phyloP scores from a whole-genome alignment of 2,329 filamentous ascomycete species.

The Ascochyta rabiei region DNA sequence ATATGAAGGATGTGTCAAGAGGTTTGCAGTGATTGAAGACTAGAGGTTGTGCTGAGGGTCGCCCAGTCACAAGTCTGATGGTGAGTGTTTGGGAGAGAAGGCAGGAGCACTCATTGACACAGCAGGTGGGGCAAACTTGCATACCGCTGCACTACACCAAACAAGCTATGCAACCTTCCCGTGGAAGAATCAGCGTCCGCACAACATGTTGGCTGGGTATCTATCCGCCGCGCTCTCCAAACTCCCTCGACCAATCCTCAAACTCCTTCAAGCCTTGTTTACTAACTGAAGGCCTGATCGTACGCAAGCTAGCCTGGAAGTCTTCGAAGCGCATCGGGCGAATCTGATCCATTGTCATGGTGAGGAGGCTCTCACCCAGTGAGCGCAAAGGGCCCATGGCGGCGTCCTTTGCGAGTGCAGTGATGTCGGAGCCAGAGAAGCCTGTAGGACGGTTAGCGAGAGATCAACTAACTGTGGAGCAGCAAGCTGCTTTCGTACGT shows the following conservation, averaged over 20 bases:
- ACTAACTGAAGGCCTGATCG: conserved; percentile 89
- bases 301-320: conserved; percentile 81
- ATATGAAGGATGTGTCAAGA: neutral
- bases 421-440: conserved; percentile 98
- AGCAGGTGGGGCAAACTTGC: conserved; percentile 12
- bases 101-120: conserved; percentile 13
- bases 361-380: conserved; percentile 84
- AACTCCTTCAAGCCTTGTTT: conserved; percentile 84
- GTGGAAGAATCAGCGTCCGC: neutral
- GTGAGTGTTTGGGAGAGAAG: neutral
- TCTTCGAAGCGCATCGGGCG: conserved; percentile 82
- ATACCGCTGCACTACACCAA: neutral
- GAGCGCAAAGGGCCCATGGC: conserved; percentile 95
- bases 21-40: neutral
- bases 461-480: neutral
- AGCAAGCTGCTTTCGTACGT: neutral
- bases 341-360: conserved; percentile 94
- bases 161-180: neutral
- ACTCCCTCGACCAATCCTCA: conserved; percentile 92
- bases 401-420: conserved; percentile 93
- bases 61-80: neutral
- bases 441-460: conserved; percentile 58
- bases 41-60: neutral
- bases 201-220: neutral
- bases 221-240: conserved; percentile 86